Percentiles rank a stretch among this genome's conserved stretches.
Evolutionary conservation across 1,284 basidiomycete species (phyloP).

Genomic region (Ganoderma sp.): DNA sequence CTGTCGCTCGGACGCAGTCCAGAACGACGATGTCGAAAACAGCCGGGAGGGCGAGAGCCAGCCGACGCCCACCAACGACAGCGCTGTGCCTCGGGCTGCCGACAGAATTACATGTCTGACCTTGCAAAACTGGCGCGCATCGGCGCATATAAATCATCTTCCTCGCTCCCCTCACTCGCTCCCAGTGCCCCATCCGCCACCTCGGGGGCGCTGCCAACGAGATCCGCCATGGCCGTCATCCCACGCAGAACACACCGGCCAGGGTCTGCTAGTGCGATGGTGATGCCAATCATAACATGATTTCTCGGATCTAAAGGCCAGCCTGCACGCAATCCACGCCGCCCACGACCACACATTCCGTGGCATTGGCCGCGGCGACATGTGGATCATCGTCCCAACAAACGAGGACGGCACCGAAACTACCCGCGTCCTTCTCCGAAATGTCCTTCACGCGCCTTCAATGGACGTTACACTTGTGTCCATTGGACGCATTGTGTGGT

Average conservation of each 20-base stretch:
- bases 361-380: too few species aligned
- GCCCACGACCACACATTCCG: background rate
- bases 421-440: slow-evolving; percentile 38
- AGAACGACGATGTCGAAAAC: slow-evolving; percentile 2
- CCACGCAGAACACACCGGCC: background rate
- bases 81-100: slow-evolving; percentile 9
- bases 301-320: slow-evolving; percentile 53
- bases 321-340: background rate
- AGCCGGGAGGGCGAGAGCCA: background rate
- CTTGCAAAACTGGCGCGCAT: slow-evolving; percentile 2
- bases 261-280: background rate
- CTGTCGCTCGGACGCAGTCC: background rate
- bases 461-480: slow-evolving; percentile 46
- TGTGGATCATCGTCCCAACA: slow-evolving; percentile 40
- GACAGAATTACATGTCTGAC: slow-evolving; percentile 1
- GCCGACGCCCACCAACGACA: slow-evolving; percentile 1
- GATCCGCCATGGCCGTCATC: background rate
- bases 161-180: background rate
- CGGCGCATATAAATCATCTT: slow-evolving; percentile 3
- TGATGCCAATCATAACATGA: slow-evolving; percentile 50
- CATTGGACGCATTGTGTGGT: slow-evolving; percentile 42
- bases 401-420: slow-evolving; percentile 38
- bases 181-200: background rate
- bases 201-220: background rate
- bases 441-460: slow-evolving; percentile 45